Evolutionary conservation across 768 basidiomycete species (phyloP).

Genomic region (Boletus rufocinnamomeus): DNA sequence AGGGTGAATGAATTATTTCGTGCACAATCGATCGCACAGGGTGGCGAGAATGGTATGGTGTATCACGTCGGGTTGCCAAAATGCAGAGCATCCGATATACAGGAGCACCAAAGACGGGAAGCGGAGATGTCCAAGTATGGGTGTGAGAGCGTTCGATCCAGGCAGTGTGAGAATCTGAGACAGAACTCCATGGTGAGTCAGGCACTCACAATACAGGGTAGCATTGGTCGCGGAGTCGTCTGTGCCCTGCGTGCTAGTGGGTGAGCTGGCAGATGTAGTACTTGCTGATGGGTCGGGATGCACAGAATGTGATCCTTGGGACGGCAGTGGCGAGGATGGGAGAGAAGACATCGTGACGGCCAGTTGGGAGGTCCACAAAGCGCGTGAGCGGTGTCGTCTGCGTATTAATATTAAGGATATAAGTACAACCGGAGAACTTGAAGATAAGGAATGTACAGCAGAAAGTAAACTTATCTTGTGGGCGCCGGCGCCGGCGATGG

Average conservation of each 20-base stretch:
- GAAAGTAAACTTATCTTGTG: background rate
- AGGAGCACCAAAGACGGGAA: background rate
- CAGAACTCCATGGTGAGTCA: background rate
- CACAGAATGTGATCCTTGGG: background rate
- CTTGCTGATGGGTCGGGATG: background rate
- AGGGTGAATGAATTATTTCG: background rate
- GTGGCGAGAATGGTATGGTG: background rate
- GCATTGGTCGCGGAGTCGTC: constrained; percentile 23
- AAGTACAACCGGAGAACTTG: background rate
- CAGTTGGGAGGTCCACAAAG: background rate
- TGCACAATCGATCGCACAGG: constrained; percentile 7
- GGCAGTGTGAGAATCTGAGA: constrained; percentile 23
- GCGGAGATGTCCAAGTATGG: background rate
- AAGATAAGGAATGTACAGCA: background rate
- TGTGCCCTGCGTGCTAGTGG: background rate
- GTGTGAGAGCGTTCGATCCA: constrained; percentile 12
- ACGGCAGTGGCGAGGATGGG: background rate
- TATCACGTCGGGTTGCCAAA: background rate
- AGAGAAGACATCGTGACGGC: constrained; percentile 16
- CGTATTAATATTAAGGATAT: constrained; percentile 24
- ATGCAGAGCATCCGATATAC: background rate
- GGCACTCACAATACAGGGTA: constrained; percentile 31
- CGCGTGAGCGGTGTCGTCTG: constrained; percentile 1
- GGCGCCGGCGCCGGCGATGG: constrained; percentile 2
- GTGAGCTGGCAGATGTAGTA: background rate